phyloP scores from a whole-genome alignment of 2,329 filamentous ascomycete species.

The Scleromitrula shiraiana region DNA sequence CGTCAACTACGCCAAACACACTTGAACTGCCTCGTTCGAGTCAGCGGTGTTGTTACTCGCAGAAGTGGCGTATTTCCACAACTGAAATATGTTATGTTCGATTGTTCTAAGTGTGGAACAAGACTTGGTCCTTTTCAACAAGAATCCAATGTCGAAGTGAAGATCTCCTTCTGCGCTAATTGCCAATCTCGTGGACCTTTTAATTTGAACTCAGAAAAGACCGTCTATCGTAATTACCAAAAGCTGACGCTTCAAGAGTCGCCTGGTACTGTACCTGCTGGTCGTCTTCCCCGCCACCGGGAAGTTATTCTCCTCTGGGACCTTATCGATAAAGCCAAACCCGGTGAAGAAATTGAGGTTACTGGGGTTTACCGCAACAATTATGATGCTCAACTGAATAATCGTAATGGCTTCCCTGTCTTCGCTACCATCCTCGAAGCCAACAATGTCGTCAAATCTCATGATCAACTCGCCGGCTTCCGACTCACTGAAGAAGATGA shows the following conservation, averaged over 20 bases:
- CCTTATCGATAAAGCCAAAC: conserved; percentile 92
- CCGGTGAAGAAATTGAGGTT: conserved; percentile 94
- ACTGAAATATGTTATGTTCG: conserved; percentile 97
- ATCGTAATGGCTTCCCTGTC: conserved; percentile 96
- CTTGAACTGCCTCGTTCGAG: conserved; percentile 88
- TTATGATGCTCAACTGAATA: conserved; percentile 95
- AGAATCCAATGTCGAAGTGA: conserved; percentile 92
- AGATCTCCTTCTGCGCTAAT: conserved; percentile 91
- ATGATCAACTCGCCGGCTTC: conserved; percentile 96
- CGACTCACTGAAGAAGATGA: conserved; percentile 92
- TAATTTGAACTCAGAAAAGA: conserved; percentile 93
- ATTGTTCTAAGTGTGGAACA: conserved; percentile 86
- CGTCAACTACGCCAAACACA: conserved; percentile 92
- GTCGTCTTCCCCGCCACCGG: conserved; percentile 83
- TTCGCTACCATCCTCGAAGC: conserved; percentile 97
- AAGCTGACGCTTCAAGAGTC: conserved; percentile 96
- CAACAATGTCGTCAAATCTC: conserved; percentile 93
- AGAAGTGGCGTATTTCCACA: conserved; percentile 95
- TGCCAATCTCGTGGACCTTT: conserved; percentile 95
- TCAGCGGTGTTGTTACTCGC: conserved; percentile 90
- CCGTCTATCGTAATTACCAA: conserved; percentile 97
- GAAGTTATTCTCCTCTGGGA: conserved; percentile 97
- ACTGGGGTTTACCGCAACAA: conserved; percentile 97
- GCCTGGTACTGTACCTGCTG: conserved; percentile 90
- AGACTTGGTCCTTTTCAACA: conserved; percentile 95